Percentiles rank a stretch among this genome's conserved stretches.
Conservation (phyloP, 257 asterid genomes). For the Agastache rugosa region DNA sequence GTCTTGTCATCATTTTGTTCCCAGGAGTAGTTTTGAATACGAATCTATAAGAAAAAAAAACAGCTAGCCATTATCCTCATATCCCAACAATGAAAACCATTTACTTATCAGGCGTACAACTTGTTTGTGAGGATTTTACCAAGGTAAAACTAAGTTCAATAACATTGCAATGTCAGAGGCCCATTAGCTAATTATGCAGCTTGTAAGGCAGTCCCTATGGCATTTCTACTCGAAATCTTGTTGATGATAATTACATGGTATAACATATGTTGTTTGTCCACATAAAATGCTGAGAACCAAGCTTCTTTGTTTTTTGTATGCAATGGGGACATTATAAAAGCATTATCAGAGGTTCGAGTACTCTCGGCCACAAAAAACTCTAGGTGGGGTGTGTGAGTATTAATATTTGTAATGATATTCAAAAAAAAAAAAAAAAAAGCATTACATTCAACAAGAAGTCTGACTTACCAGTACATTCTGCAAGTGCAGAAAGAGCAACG, state of each 20-base stretch:
- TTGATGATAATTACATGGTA: slow-evolving; percentile 5
- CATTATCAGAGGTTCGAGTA: too few species aligned
- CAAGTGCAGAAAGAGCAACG: slow-evolving; percentile 78
- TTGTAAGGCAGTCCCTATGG: background rate
- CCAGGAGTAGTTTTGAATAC: background rate
- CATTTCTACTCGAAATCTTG: background rate
- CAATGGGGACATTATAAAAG: background rate
- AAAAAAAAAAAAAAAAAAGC: too few species aligned
- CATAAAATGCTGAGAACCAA: background rate
- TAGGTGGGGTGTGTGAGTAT: too few species aligned
- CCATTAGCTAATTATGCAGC: background rate
- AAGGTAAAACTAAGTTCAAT: slow-evolving; percentile 9
- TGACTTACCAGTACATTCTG: slow-evolving; percentile 76
- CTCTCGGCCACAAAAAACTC: too few species aligned
- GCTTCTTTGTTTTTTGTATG: background rate
- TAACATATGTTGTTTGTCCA: background rate
- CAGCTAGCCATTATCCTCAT: background rate
- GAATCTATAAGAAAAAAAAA: background rate
- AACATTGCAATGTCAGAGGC: background rate
- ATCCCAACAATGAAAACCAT: background rate
- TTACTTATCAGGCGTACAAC: background rate
- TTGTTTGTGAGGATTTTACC: background rate
- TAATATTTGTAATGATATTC: too few species aligned
- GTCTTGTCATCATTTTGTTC: slow-evolving; percentile 8
- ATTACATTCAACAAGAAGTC: slow-evolving; percentile 14